Evolutionary conservation across 345 rosid genomes (phyloP), one percentile per base, ranked within the genome.

Genomic region (Sonneratia caseolaris): DNA sequence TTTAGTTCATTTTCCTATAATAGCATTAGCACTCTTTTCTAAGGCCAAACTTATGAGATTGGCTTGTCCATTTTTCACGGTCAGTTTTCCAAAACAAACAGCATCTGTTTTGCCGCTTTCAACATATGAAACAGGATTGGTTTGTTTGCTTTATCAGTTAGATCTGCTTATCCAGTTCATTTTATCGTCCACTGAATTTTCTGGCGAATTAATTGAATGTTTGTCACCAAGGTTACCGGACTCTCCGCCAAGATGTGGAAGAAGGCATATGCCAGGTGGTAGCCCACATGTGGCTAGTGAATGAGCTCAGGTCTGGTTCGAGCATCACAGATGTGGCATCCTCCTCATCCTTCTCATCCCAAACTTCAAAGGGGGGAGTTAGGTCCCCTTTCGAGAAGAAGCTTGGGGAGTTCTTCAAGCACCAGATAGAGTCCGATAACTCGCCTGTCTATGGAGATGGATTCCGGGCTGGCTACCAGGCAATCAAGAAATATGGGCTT

Each of bases 261-360:
- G 99, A 92, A 81, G 99, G 99, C 14, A 91, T 96, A 73, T 96
- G 99, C 74, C 99, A 92, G 80, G 99, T 96, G 65, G 74, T 96
- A 72, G 99, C 97, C 72, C 97, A 90, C 79, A 83, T 88, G 93
- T 96, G 99, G 99, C 77, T 96, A 67, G 88, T 84, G 59, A 70
- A 85, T 0, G 86, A 91, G 85, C 87, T 92, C 4, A 72, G 72
- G 61, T 73, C 85, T 42, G 74, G 81, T 74, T 77, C 89, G 1
- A 79, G 78, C 57, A 78, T 77, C 59, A 73, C 71, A 71, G 79
- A 75, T 40, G 77, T 65, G 49, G 81, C 97, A 45, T 81, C 91
- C 0, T 74, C 87, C 36, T 59, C 64, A 1, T 22, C 64, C 1
- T 59, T 37, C 66, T 27, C 19, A 27, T 79, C 87, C 10, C 64